Evolutionary conservation across 176 grass and related monocot species (phyloP), one percentile per base, ranked within the genome.

Genomic region (Musa beccarii): DNA sequence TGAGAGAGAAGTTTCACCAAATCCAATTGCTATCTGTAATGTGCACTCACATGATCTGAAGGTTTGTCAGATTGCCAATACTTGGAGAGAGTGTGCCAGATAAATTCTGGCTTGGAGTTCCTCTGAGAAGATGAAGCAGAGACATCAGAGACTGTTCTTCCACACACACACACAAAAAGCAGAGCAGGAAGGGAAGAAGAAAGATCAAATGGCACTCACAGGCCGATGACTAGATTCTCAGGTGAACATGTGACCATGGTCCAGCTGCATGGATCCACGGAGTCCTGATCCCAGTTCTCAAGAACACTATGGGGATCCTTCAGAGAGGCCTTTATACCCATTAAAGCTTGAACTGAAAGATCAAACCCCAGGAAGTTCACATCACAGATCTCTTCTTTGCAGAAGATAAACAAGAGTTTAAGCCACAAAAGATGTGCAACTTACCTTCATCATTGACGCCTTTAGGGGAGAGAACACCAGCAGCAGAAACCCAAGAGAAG

Each of bases 391-490:
- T 3, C 4, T 0, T 55, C 24, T n/a, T 9, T 14, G 20, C 55
- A 24, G 75, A 55, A 83, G 1, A 20, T 68, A 73, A 49, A 24
- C 25, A 61, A 24, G 75, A 75, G 53, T 2, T 61, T 70, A 72
- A 80, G 52, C 72, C 56, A 62, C 9, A 10, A 66, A 53, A 65
- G 15, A 78, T 15, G 65, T 54, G 54, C 76, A 52, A 64, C 67
- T 29, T 89, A 98, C 90, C 94, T 98, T 98, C 95, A 73, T 34
- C 51, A 86, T 99, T 99, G 69, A 99, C 88, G 26, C 95, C 95
- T 84, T 99, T 94, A 51, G 95, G 68, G 57, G 90, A 91, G 84
- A 99, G 95, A 21, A 87, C 59, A 1, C 77, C 90, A 23, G 84
- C 43, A 52, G 51, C 66, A 82, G 69, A 84, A 85, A 26, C 78